Evolutionary conservation across 257 asterid genomes (phyloP).

Genomic region (Fraxinus quadrangulata): DNA sequence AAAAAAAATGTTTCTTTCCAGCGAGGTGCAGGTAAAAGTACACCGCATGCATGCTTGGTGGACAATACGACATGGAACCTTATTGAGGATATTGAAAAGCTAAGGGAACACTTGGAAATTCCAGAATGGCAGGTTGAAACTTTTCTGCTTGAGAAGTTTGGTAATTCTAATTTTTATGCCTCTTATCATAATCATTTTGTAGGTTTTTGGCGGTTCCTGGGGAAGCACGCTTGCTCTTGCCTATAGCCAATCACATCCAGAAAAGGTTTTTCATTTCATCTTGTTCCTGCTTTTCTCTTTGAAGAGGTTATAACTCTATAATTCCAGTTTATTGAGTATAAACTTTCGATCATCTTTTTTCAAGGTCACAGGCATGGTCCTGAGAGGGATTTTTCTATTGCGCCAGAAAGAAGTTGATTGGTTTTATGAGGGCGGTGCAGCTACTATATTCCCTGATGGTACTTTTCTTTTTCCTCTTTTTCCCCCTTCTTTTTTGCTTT

Average conservation of each 20-base stretch:
- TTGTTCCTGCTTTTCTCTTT: slow-evolving; percentile 18
- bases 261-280: slow-evolving; percentile 58
- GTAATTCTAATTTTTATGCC: slow-evolving; percentile 8
- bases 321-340: slow-evolving; percentile 6
- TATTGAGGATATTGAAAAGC: slow-evolving; percentile 78
- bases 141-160: slow-evolving; percentile 10
- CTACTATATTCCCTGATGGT: slow-evolving; percentile 96
- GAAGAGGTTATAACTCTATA: slow-evolving; percentile 9
- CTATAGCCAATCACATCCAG: slow-evolving; percentile 83
- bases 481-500: not conserved
- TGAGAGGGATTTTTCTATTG: slow-evolving; percentile 88
- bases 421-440: slow-evolving; percentile 99
- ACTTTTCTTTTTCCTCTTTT: slow-evolving; percentile 41
- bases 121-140: slow-evolving; percentile 88
- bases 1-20: slow-evolving; percentile 32
- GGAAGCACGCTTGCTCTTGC: slow-evolving; percentile 97
- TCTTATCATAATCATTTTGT: slow-evolving; percentile 37
- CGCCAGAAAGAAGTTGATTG: slow-evolving; percentile 95
- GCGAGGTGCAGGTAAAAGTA: slow-evolving; percentile 95
- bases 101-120: slow-evolving; percentile 72
- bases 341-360: slow-evolving; percentile 9
- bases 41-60: slow-evolving; percentile 91
- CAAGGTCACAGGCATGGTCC: slow-evolving; percentile 87
- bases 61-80: slow-evolving; percentile 93
- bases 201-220: slow-evolving; percentile 99